Evolutionary conservation across 805 yeast species (phyloP), one percentile per base, ranked within the genome.

Genomic region (Candida chauliodis): DNA sequence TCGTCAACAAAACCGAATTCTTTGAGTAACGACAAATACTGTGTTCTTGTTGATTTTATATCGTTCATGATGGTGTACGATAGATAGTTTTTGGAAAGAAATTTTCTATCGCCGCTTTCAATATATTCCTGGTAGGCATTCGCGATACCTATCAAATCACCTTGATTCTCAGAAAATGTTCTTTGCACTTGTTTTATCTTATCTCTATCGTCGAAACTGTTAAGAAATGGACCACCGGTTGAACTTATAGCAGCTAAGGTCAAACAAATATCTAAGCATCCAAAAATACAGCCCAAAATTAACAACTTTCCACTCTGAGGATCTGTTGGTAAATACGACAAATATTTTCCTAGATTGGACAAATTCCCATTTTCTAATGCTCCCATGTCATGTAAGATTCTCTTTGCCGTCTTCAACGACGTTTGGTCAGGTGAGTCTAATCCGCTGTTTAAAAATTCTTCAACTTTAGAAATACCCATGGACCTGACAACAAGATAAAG

Each of bases 281-380:
- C 93, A 56, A 91, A 86, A 4, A 90, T 73, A 30, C 91, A 78
- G 1, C 95, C 89, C 44, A 79, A 75, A 13, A 90, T 78, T 24
- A 91, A 63, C 37, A 90, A 59, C 51, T 91, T 91, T 7, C 95
- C 96, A 34, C 88, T 83, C 44, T 78, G 81, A 30, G 91, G 75
- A 56, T 91, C 98, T 1, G 85, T 79, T 1, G 99, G 99, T 43
- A 91, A 66, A 52, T 82, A 67, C 0, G 96, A 82, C 24, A 91
- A 67, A 50, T 82, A 88, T 30, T 67, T 73, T 15, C 99, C 99
- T 31, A 91, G 63, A 40, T 86, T 78, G 0, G 98, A 83, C 26
- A 90, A 65, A 3, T 40, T 38, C 53, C 66, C 63, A 9, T 44
- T 46, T 9, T 60, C 62, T 33, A 93, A 54, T 3, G 95, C 88